A percentile compares a stretch with the other conserved stretches of the same genome.
Evolutionary conservation across 1,284 basidiomycete genomes (phyloP).

Genomic region (Cutaneotrichosporon curvatum): DNA sequence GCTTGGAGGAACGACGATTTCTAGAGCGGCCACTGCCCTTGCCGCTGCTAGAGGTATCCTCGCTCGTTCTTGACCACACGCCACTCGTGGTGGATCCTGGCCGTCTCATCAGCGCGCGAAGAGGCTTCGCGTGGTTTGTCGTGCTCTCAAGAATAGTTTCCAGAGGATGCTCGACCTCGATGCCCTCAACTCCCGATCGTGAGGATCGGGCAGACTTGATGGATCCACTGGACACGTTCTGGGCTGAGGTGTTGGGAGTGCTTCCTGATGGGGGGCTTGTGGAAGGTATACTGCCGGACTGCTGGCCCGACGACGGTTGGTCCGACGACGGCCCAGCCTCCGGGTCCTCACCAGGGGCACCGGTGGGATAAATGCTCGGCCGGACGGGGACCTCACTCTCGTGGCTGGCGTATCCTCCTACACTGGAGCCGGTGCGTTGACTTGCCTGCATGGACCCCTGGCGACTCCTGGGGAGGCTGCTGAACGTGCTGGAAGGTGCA

Average conservation of each 20-base stretch:
- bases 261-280: background rate
- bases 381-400: too few relatives aligned
- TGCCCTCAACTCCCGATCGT: slow-evolving; percentile 36
- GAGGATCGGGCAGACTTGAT: background rate
- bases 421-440: too few relatives aligned
- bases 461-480: too few relatives aligned
- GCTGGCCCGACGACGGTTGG: too few relatives aligned
- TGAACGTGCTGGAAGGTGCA: too few relatives aligned
- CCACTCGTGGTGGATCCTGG: slow-evolving; percentile 31
- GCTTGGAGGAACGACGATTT: background rate
- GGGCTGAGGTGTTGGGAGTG: background rate
- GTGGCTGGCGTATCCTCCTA: too few relatives aligned
- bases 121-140: slow-evolving; percentile 62
- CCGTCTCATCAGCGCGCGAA: slow-evolving; percentile 63
- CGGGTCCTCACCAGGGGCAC: too few relatives aligned
- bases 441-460: too few relatives aligned
- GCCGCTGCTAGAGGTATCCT: background rate
- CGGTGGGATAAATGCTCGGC: too few relatives aligned
- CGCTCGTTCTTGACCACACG: background rate
- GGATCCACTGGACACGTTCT: background rate
- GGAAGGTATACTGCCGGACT: too few relatives aligned
- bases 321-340: too few relatives aligned
- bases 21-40: background rate
- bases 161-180: slow-evolving; percentile 47
- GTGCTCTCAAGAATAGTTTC: slow-evolving; percentile 69